Evolutionary conservation across 805 yeast species (phyloP).

Genomic region (Novakomyces olei): DNA sequence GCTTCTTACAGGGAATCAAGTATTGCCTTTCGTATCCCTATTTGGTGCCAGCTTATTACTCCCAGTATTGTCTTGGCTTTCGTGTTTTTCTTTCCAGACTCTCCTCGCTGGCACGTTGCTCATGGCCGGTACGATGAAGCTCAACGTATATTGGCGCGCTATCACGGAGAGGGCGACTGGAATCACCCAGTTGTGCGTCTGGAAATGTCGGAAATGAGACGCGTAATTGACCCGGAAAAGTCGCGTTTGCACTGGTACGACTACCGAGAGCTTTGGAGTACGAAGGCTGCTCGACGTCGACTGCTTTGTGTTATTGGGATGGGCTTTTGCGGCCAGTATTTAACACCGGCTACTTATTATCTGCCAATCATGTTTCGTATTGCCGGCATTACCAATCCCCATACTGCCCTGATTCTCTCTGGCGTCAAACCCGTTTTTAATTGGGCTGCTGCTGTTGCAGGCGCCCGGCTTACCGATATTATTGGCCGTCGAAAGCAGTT

Average conservation of each 20-base stretch:
- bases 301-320: conserved; percentile 17
- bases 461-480: conserved; percentile 13
- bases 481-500: conserved; percentile 7
- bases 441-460: conserved; percentile 17
- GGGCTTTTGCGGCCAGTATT: conserved; percentile 22
- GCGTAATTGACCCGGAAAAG: conserved; percentile 4
- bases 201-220: conserved; percentile 6
- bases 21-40: conserved; percentile 19
- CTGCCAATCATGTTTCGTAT: conserved; percentile 27
- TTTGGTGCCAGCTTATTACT: conserved; percentile 19
- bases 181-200: conserved; percentile 10
- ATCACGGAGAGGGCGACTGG: conserved; percentile 22
- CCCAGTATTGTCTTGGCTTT: conserved; percentile 17
- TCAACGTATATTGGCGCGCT: conserved; percentile 18
- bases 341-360: conserved; percentile 26
- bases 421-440: conserved; percentile 29
- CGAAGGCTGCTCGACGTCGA: conserved; percentile 17
- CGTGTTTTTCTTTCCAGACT: conserved; percentile 25
- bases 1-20: conserved; percentile 11
- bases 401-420: conserved; percentile 26
- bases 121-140: conserved; percentile 25
- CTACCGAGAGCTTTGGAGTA: conserved; percentile 3
- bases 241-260: conserved; percentile 11
- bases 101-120: conserved; percentile 25
- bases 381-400: conserved; percentile 30